Base-by-base conservation (phyloP, 805 yeast genomes). In the Candida sakaeoensis region DNA sequence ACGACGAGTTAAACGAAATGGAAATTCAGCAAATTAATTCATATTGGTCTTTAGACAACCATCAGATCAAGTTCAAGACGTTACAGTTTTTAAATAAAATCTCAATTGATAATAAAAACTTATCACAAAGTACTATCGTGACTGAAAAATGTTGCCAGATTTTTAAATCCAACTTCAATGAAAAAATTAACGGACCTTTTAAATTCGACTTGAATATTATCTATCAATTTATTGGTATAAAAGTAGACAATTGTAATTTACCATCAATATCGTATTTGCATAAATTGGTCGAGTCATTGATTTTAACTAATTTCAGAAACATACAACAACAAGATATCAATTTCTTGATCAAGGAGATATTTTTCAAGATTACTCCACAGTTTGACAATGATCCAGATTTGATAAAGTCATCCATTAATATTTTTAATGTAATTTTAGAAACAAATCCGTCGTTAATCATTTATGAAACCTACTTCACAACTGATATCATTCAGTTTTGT, bases 131-230 rank as follows among this genome's bases (percentile, higher is more conserved):
- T 41, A 52, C 77, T 0, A 66, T 70, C 3, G 62, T 84, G 2
- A 73, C 83, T 5, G 93, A 85, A 48, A 75, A 72, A 19, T 72
- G 84, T 19, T 77, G 88, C 43, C 63, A 69, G 5, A 74, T 88
- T 2, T 68, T 87, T 47, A 80, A 77, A 49, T 50, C 64, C 12
- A 95, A 95, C 1, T 58, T 87, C 12, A 60, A 76, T 3, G 95
- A 87, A 51, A 55, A 67, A 3, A 57, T 77, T 4, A 66, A 74
- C 14, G 89, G 89, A 0, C 86, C 93, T 0, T 85, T 84, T 57
- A 79, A 74, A 8, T 72, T 84, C 42, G 60, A 63, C 0, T 43
- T 66, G 3, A 57, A 58, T 0, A 54, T 63, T 0, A 65, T 79
- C 5, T 40, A 77, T 21, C 56, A 53, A 40, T 44, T 77, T 65